These are phyloP conservation scores for Pneumocystis sp. DNA, from an alignment of 1,139 yeast genomes.

Conservation along the genomic window DNA sequence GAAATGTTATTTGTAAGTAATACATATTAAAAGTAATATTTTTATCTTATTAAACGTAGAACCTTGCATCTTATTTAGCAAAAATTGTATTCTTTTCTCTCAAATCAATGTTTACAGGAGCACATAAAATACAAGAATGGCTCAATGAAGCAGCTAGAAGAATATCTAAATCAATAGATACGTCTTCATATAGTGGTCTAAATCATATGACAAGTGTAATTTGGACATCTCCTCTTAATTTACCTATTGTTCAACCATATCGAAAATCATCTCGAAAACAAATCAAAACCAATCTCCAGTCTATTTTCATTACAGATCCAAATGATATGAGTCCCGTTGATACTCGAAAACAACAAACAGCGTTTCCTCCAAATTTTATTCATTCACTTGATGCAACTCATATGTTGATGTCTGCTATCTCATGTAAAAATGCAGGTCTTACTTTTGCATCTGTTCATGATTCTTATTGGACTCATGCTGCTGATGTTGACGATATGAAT, in stretches of 20 bases:
- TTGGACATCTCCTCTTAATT: constrained; percentile 93
- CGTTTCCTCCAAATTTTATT: constrained; percentile 90
- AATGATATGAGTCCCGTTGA: constrained; percentile 70
- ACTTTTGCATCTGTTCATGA: constrained; percentile 96
- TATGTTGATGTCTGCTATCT: constrained; percentile 78
- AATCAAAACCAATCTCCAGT: constrained; percentile 66
- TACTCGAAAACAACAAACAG: constrained; percentile 75
- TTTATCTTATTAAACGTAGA: constrained; percentile 3
- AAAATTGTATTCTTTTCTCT: constrained; percentile 68
- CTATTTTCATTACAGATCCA: constrained; percentile 70
- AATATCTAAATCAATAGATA: constrained; percentile 43
- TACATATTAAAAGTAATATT: neutral
- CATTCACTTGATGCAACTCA: constrained; percentile 96
- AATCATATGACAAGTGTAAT: constrained; percentile 74
- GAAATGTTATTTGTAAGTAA: constrained; percentile 3
- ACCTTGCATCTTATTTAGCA: constrained; percentile 54
- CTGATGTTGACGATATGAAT: constrained; percentile 64
- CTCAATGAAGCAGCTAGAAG: constrained; percentile 70
- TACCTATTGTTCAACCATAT: constrained; percentile 91
- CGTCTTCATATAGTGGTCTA: constrained; percentile 13
- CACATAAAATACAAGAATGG: constrained; percentile 95
- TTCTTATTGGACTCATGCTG: constrained; percentile 96
- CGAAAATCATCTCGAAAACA: constrained; percentile 50
- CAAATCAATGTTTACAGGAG: constrained; percentile 75
- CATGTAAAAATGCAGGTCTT: constrained; percentile 51